A percentile compares a stretch with the other conserved stretches of the same genome.
These are phyloP conservation scores for Kwoniella europaea DNA, from an alignment of 768 basidiomycete species.

Conservation along the genomic window DNA sequence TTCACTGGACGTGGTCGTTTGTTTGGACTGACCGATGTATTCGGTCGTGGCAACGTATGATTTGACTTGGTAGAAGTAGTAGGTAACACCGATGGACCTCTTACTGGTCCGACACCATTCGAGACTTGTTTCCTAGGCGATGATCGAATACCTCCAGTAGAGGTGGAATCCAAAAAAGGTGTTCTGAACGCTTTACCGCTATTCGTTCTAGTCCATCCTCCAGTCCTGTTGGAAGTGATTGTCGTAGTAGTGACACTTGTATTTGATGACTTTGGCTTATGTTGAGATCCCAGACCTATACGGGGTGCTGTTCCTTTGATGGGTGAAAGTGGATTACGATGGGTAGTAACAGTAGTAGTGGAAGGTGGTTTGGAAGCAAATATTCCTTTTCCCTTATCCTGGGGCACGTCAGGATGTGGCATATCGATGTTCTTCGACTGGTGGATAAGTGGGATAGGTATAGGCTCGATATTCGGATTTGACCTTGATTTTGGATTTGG, in stretches of 20 bases:
- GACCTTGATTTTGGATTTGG: background rate
- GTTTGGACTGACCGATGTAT: background rate
- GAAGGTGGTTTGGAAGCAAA: background rate
- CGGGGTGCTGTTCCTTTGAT: conserved; percentile 19
- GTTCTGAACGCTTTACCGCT: conserved; percentile 19
- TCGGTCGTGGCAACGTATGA: background rate
- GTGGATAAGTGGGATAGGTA: background rate
- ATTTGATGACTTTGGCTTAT: background rate
- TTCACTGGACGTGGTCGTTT: background rate
- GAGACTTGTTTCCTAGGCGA: conserved; percentile 1
- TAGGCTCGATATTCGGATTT: background rate
- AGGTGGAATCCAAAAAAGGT: conserved; percentile 10
- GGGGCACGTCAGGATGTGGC: background rate
- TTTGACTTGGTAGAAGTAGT: too few species aligned
- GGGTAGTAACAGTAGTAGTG: background rate
- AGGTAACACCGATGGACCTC: background rate
- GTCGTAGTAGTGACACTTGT: background rate
- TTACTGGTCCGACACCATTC: background rate
- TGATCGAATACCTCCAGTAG: conserved; percentile 1
- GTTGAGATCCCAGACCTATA: conserved; percentile 22
- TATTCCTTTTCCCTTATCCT: background rate
- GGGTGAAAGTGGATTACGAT: conserved; percentile 15
- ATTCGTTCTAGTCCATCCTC: conserved; percentile 13
- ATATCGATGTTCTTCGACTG: background rate
- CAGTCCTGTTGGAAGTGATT: conserved; percentile 3